Evolutionary conservation across 108 stramenopile genomes (phyloP).

Genomic region (Cyclotella choctawhatcheeana): DNA sequence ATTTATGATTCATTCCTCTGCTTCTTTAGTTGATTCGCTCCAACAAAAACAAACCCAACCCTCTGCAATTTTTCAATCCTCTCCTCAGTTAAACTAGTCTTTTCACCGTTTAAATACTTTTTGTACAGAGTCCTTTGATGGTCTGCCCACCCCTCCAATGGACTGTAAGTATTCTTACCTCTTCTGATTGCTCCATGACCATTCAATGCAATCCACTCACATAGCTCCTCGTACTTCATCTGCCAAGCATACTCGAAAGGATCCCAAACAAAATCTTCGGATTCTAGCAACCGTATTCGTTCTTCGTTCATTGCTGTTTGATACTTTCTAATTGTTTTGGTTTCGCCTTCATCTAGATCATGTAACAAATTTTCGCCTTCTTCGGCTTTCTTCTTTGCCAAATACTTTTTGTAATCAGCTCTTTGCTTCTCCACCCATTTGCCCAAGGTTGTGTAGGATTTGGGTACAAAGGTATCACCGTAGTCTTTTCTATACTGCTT

Average conservation of each 20-base stretch:
- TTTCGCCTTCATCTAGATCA: constrained; percentile 21
- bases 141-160: constrained; percentile 75
- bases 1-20: no score
- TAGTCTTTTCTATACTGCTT: constrained; percentile 46
- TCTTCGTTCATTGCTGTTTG: constrained; percentile 51
- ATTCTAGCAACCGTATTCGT: constrained; percentile 40
- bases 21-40: background rate
- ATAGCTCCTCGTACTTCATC: constrained; percentile 36
- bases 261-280: constrained; percentile 52
- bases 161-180: constrained; percentile 25
- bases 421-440: constrained; percentile 68
- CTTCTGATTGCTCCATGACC: constrained; percentile 35
- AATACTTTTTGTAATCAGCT: constrained; percentile 36
- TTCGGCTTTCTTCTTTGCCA: constrained; percentile 30
- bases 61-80: constrained; percentile 70
- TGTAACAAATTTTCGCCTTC: constrained; percentile 5
- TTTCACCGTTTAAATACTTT: constrained; percentile 56
- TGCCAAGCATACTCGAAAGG: constrained; percentile 40
- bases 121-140: constrained; percentile 68
- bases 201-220: constrained; percentile 34
- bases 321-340: constrained; percentile 12
- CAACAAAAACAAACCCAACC: constrained; percentile 60
- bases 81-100: constrained; percentile 75
- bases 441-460: constrained; percentile 45
- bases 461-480: constrained; percentile 62